phyloP scores from a whole-genome alignment of 139 green algal genomes.

The Coelastrella sp. region DNA sequence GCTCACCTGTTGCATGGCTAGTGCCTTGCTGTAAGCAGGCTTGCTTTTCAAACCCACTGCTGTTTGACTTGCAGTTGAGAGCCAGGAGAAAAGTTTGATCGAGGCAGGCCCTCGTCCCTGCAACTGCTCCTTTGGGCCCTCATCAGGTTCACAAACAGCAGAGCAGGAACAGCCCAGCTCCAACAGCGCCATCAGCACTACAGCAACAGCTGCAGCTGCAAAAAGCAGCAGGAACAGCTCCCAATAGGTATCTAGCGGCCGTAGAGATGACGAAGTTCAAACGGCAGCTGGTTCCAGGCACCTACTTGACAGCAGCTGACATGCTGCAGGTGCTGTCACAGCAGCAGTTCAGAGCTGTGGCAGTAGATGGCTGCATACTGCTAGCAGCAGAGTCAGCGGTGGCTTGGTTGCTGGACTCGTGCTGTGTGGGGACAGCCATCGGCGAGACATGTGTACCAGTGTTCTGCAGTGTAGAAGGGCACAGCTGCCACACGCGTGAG shows the following conservation, averaged over 20 bases:
- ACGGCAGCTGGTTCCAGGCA: constrained; percentile 17
- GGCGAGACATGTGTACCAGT: neutral
- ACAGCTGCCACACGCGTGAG: too few relatives aligned
- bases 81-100: neutral
- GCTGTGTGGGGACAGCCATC: constrained; percentile 17
- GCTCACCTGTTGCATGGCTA: too few relatives aligned
- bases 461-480: too few relatives aligned
- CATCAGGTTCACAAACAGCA: too few relatives aligned
- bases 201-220: neutral
- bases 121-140: neutral
- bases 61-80: neutral
- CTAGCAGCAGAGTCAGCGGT: constrained; percentile 30
- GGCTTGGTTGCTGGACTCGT: constrained; percentile 37
- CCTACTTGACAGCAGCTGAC: constrained; percentile 40
- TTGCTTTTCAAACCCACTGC: too few relatives aligned
- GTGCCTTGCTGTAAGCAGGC: too few relatives aligned
- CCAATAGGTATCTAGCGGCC: too few relatives aligned
- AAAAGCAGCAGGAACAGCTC: neutral
- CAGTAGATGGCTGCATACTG: constrained; percentile 15
- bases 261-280: constrained; percentile 36
- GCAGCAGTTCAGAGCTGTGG: constrained; percentile 23
- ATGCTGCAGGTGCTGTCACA: constrained; percentile 29
- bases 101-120: too few relatives aligned
- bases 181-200: neutral
- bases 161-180: too few relatives aligned